Evolutionary conservation across 306 rosid genomes (phyloP), one percentile per base, ranked within the genome.

Genomic region (Quercus ilex): DNA sequence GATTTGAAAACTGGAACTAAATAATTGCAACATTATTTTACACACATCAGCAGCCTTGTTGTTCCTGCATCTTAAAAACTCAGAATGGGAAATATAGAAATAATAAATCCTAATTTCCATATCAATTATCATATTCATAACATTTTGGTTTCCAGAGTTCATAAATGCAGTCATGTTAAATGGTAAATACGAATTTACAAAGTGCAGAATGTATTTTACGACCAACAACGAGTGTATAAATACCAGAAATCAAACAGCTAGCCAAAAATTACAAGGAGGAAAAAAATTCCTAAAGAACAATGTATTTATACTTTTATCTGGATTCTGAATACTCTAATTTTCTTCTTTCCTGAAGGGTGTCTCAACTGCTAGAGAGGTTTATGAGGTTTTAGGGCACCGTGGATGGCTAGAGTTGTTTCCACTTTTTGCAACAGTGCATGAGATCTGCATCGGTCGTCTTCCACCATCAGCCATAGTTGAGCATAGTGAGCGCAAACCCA

Each of bases 381-480:
- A 91, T 58, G 99, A 90, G 88, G 97, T 95, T 82, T 74, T 95
- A 62, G 80, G 78, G 11, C 87, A 91, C 83, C 98, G 93, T 7
- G 97, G 96, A 71, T 95, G 97, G 94, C 85, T 91, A 58, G 91
- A 88, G 74, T 70, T 81, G 79, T 95, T 95, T 82, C 99, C 99
- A 5, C 90, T 95, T 51, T 91, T 93, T 78, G 84, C 92, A 82
- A 75, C 92, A 33, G 99, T 95, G 74, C 90, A 95, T n/a, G 89
- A 83, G 89, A 93, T 95, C 81, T 81, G 92, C 91, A 79, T 62
- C 0, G 96, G 99, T 56, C 89, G 71, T 69, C 91, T 93, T 72
- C 97, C 96, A 35, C 99, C 99, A 9, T 82, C 96, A n/a, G 93
- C 99, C 82, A 91, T 95, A 70, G 97, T 91, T 52, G 81, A 88